phyloP scores from a whole-genome alignment of 495 filamentous ascomycete genomes.

The Neurospora intermedia region DNA sequence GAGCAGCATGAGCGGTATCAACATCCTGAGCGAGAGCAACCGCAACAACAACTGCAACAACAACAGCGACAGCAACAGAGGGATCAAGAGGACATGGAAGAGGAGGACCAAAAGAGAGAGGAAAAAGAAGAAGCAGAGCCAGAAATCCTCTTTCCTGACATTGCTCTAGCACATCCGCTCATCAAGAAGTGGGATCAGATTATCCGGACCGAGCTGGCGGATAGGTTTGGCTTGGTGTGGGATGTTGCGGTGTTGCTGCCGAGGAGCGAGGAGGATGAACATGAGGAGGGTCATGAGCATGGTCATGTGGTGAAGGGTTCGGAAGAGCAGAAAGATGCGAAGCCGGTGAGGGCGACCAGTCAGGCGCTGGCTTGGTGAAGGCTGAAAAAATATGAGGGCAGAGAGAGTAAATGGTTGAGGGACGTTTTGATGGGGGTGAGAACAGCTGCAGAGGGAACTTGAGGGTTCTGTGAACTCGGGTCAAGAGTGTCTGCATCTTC shows the following conservation, averaged over 20 bases:
- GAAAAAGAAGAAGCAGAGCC: conserved; percentile 14
- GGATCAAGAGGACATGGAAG: background rate
- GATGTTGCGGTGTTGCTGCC: conserved; percentile 9
- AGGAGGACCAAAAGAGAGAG: conserved; percentile 18
- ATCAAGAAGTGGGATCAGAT: conserved; percentile 43
- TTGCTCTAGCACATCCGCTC: conserved; percentile 51
- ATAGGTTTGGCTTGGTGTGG: conserved; percentile 31
- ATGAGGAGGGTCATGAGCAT: background rate
- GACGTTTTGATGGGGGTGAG: background rate
- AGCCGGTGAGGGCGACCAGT: background rate
- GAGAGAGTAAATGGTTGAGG: background rate
- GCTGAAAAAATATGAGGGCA: background rate
- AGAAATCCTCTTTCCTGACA: conserved; percentile 36
- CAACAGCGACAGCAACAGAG: background rate
- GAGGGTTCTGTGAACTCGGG: background rate
- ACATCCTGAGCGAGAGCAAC: background rate
- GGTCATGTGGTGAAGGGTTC: conserved; percentile 4
- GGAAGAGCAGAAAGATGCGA: conserved; percentile 4
- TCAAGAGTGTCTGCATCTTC: background rate
- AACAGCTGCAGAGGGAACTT: background rate
- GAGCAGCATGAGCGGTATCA: conserved; percentile 3
- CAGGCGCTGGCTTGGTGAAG: conserved; percentile 17
- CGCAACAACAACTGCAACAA: too few species aligned
- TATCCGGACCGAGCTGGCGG: conserved; percentile 29
- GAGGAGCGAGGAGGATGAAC: background rate